These are phyloP conservation scores for Macrotyloma uniflorum DNA, from an alignment of 306 rosid species.

Conservation along the genomic window DNA sequence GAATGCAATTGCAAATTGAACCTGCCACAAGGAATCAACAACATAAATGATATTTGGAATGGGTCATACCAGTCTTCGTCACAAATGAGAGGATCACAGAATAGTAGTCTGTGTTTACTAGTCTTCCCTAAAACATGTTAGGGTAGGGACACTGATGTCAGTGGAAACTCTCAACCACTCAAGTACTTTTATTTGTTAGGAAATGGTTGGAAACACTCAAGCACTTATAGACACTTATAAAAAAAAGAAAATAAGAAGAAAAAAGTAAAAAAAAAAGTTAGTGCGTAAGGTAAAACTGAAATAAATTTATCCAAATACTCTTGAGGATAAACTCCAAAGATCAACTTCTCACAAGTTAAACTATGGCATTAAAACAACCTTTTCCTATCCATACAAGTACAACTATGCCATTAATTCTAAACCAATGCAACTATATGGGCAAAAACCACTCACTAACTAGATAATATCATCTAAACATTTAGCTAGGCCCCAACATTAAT, in stretches of 20 bases:
- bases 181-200: no score
- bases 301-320: no score
- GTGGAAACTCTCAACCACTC: neutral
- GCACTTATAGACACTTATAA: no score
- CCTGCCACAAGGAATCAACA: slow-evolving; percentile 52
- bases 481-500: neutral
- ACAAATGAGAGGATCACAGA: neutral
- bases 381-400: neutral
- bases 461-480: neutral
- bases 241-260: no score
- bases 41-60: slow-evolving; percentile 1
- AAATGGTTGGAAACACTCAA: no score
- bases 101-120: neutral
- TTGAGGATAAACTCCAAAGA: neutral
- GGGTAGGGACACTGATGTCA: neutral
- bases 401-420: neutral
- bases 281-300: no score
- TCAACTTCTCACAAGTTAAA: neutral
- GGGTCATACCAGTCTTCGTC: neutral
- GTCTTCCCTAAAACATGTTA: neutral
- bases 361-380: neutral
- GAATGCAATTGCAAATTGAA: slow-evolving; percentile 85
- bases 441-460: neutral
- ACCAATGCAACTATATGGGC: neutral
- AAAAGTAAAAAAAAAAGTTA: no score